Evolutionary conservation across 495 filamentous ascomycete species (phyloP).

Genomic region (Lophiostoma macrostomum): DNA sequence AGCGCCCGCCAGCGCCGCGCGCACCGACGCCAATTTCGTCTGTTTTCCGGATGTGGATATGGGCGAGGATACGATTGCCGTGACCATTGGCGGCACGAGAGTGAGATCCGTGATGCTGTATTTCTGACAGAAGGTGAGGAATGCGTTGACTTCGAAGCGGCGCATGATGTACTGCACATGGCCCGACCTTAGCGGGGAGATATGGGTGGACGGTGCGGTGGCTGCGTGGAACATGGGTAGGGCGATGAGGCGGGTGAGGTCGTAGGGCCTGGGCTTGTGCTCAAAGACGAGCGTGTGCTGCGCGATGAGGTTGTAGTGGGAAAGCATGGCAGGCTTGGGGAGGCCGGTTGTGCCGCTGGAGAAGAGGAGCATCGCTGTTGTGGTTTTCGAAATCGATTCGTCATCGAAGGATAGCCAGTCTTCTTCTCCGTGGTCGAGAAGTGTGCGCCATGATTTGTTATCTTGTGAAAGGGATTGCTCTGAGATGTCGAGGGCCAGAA

Average conservation of each 20-base stretch:
- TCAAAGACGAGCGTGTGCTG: conserved; percentile 49
- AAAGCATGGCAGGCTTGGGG: conserved; percentile 53
- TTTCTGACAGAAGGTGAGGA: conserved; percentile 48
- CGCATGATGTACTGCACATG: conserved; percentile 54
- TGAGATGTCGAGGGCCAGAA: conserved; percentile 35
- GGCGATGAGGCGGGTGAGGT: conserved; percentile 45
- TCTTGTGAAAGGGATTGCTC: conserved; percentile 7
- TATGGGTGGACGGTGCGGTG: conserved; percentile 3
- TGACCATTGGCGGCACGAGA: conserved; percentile 56
- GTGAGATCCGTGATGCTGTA: conserved; percentile 54
- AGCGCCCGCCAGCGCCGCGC: conserved; percentile 46
- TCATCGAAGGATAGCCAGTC: conserved; percentile 23
- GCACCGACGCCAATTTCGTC: conserved; percentile 47
- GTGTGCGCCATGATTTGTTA: conserved; percentile 14
- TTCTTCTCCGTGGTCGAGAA: conserved; percentile 20
- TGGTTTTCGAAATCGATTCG: conserved; percentile 14
- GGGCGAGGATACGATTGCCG: conserved; percentile 39
- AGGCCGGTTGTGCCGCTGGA: conserved; percentile 56
- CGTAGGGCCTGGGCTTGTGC: conserved; percentile 39
- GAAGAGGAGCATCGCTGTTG: conserved; percentile 22
- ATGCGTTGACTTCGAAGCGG: conserved; percentile 54
- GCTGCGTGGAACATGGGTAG: conserved; percentile 63
- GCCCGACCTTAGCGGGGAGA: conserved; percentile 10
- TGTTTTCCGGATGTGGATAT: conserved; percentile 35
- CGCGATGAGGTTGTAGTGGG: conserved; percentile 51